Percentiles rank a stretch among this genome's conserved stretches.
Conservation (phyloP, 2,329 filamentous ascomycete species). For the Atkinsonella texensis region DNA sequence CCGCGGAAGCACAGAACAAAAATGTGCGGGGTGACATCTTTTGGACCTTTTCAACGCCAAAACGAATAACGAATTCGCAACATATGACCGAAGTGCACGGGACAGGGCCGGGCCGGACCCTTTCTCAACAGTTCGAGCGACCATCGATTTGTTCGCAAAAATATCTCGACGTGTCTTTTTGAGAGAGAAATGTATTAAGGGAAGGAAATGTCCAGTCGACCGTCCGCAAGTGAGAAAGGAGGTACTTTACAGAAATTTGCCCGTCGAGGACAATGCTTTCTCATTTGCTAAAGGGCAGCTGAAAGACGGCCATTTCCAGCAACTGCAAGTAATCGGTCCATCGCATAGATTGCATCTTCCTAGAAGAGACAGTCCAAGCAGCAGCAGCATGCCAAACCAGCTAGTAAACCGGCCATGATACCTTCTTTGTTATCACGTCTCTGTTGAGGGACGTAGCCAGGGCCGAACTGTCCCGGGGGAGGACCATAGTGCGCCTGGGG, state of each 20-base stretch:
- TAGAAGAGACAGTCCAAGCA: constrained; percentile 47
- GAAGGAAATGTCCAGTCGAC: not conserved
- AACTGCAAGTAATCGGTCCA: not conserved
- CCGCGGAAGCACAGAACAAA: not conserved
- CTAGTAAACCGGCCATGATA: constrained; percentile 34
- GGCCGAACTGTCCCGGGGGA: constrained; percentile 22
- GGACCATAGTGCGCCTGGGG: constrained; percentile 25
- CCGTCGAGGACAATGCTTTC: not conserved
- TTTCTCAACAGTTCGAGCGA: not conserved
- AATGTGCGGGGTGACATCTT: not conserved
- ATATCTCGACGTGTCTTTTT: no score
- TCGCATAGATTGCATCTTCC: not conserved
- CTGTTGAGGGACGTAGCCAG: constrained; percentile 25
- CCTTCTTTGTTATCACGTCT: constrained; percentile 22
- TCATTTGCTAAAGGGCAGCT: not conserved
- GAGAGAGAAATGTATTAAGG: not conserved
- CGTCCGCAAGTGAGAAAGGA: not conserved
- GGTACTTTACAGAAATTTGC: not conserved
- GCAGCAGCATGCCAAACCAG: constrained; percentile 44
- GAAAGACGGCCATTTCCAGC: not conserved
- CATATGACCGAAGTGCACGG: not conserved
- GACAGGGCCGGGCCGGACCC: no score
- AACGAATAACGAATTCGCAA: not conserved
- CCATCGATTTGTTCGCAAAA: no score
- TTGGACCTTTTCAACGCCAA: not conserved